phyloP scores from a whole-genome alignment of 2,329 filamentous ascomycete genomes.

The Fusarium sp. region DNA sequence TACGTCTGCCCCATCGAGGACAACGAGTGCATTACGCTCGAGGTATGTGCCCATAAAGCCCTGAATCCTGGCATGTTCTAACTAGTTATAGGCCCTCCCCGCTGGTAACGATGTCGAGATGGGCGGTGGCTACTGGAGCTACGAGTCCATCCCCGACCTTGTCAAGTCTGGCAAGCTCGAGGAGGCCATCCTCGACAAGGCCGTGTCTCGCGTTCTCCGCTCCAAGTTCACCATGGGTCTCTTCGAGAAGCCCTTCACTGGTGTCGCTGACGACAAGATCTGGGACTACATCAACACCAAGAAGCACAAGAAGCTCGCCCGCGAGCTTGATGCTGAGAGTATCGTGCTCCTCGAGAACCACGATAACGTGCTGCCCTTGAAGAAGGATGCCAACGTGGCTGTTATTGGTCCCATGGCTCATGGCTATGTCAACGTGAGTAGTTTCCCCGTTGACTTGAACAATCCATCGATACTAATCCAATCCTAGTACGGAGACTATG shows the following conservation, averaged over 20 bases:
- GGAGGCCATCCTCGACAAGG: conserved; percentile 69
- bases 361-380: conserved; percentile 61
- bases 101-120: conserved; percentile 81
- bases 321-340: conserved; percentile 72
- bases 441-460: too few species aligned
- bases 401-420: conserved; percentile 82
- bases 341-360: conserved; percentile 71
- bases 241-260: conserved; percentile 76
- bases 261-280: conserved; percentile 65
- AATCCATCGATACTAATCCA: conserved; percentile 13
- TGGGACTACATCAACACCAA: conserved; percentile 70
- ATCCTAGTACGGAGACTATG: conserved; percentile 75
- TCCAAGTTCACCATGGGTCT: conserved; percentile 77
- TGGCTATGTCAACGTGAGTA: conserved; percentile 73
- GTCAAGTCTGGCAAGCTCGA: conserved; percentile 70
- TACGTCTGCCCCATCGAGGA: conserved; percentile 71
- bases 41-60: conserved; percentile 48
- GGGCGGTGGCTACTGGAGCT: conserved; percentile 80
- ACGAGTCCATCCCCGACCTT: conserved; percentile 72
- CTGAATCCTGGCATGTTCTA: background rate
- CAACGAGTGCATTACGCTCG: conserved; percentile 71
- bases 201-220: conserved; percentile 72
- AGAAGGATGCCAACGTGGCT: conserved; percentile 74
- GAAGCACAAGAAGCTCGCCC: conserved; percentile 66
- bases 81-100: conserved; percentile 60